Percentiles rank a stretch among this genome's conserved stretches.
phyloP scores from a whole-genome alignment of 805 yeast genomes.

The Diddensiella caesifluorescens region DNA sequence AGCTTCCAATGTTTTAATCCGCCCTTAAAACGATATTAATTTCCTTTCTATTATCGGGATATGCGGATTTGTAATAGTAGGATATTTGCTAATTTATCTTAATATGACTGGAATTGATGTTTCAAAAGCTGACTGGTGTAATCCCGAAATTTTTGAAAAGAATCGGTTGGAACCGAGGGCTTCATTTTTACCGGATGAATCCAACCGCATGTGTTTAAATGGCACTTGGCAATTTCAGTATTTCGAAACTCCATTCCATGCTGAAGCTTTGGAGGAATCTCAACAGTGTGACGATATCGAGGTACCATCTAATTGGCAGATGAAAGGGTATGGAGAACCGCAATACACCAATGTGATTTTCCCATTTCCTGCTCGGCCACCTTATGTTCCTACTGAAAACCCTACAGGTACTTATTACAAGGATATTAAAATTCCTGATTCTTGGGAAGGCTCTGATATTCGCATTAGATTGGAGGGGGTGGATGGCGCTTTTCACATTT shows the following conservation, averaged over 20 bases:
- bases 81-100: too few relatives aligned
- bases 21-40: too few relatives aligned
- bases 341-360: slow-evolving; percentile 31
- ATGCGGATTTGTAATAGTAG: too few relatives aligned
- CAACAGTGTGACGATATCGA: slow-evolving; percentile 16
- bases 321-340: slow-evolving; percentile 31
- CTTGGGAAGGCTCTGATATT: slow-evolving; percentile 18
- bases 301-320: slow-evolving; percentile 34
- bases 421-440: slow-evolving; percentile 19
- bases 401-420: slow-evolving; percentile 32
- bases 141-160: not conserved
- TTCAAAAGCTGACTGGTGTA: not conserved
- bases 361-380: slow-evolving; percentile 31
- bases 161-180: not conserved
- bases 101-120: too few relatives aligned
- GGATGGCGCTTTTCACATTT: slow-evolving; percentile 31
- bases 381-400: slow-evolving; percentile 27
- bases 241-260: slow-evolving; percentile 3
- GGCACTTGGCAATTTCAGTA: slow-evolving; percentile 22
- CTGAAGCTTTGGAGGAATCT: not conserved
- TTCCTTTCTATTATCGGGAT: too few relatives aligned
- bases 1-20: too few relatives aligned
- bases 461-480: slow-evolving; percentile 33
- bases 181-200: slow-evolving; percentile 3
- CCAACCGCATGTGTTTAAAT: slow-evolving; percentile 9